A percentile compares a stretch with the other conserved stretches of the same genome.
Conservation (phyloP, 2,329 filamentous ascomycete species). For the Apiospora malaysiana region DNA sequence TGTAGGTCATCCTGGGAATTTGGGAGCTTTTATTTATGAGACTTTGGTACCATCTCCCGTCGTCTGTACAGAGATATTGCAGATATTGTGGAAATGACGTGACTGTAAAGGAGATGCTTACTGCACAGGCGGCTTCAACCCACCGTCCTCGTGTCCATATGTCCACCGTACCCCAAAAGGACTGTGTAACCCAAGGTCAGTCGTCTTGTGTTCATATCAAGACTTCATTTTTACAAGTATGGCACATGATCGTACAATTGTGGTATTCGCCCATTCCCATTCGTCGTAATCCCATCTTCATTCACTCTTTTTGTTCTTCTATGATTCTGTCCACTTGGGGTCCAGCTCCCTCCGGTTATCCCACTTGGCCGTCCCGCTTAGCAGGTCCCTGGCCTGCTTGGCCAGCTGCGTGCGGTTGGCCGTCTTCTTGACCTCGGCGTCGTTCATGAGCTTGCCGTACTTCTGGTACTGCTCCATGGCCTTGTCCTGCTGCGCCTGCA, state of each 20-base stretch:
- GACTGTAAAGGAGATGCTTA: too few species aligned
- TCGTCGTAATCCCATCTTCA: constrained; percentile 31
- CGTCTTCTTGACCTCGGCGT: constrained; percentile 47
- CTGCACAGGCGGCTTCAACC: neutral
- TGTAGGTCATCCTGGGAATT: too few species aligned
- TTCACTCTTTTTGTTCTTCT: constrained; percentile 27
- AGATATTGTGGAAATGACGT: too few species aligned
- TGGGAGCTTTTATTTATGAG: too few species aligned
- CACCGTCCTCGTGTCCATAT: neutral
- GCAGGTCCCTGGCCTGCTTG: constrained; percentile 66
- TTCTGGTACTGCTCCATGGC: constrained; percentile 39
- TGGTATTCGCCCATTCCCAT: constrained; percentile 9
- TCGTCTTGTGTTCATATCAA: neutral
- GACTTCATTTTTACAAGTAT: constrained; percentile 3
- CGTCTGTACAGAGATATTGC: too few species aligned
- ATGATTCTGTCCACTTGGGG: constrained; percentile 49
- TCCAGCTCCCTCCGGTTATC: constrained; percentile 52
- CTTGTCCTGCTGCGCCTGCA: constrained; percentile 48
- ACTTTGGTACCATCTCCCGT: too few species aligned
- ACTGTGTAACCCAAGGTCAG: neutral
- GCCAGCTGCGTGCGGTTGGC: constrained; percentile 46
- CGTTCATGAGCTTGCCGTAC: constrained; percentile 44
- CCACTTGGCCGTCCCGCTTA: constrained; percentile 68
- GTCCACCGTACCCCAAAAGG: neutral
- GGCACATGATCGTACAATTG: constrained; percentile 18